Percentiles rank a stretch among this genome's conserved stretches.
Evolutionary conservation across 495 filamentous ascomycete genomes (phyloP).

Genomic region (Penicillium silybi): DNA sequence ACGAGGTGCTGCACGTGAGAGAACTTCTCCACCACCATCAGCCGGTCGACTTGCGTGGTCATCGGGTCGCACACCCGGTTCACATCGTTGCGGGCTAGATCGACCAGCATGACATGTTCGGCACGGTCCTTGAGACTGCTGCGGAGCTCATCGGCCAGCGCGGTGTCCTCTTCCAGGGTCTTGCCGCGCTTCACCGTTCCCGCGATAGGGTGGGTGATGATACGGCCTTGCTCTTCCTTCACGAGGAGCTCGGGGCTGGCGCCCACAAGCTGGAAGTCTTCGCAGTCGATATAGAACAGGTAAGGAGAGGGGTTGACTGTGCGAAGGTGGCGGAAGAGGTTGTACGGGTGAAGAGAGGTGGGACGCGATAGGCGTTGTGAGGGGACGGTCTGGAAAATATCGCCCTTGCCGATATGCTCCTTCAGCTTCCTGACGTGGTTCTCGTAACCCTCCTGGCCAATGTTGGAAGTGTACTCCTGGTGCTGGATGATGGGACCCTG

Average conservation of each 20-base stretch:
- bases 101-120: slow-evolving; percentile 99
- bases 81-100: slow-evolving; percentile 92
- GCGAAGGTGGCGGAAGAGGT: slow-evolving; percentile 94
- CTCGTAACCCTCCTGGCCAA: slow-evolving; percentile 85
- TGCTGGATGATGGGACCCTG: slow-evolving; percentile 67
- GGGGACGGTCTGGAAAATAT: slow-evolving; percentile 97
- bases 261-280: slow-evolving; percentile 89
- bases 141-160: slow-evolving; percentile 72
- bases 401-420: slow-evolving; percentile 79
- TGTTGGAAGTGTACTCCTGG: slow-evolving; percentile 87
- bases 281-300: slow-evolving; percentile 91
- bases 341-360: slow-evolving; percentile 90
- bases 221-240: slow-evolving; percentile 79
- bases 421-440: slow-evolving; percentile 76
- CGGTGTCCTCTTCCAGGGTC: slow-evolving; percentile 73
- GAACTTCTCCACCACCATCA: slow-evolving; percentile 97
- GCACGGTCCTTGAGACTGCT: slow-evolving; percentile 87
- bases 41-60: slow-evolving; percentile 79
- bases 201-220: slow-evolving; percentile 96
- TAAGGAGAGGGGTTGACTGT: slow-evolving; percentile 96
- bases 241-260: slow-evolving; percentile 91
- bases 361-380: slow-evolving; percentile 89
- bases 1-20: slow-evolving; percentile 96
- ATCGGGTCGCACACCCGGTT: slow-evolving; percentile 92
- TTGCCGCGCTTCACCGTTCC: slow-evolving; percentile 88